Evolutionary conservation across 495 filamentous ascomycete species (phyloP), one percentile per base, ranked within the genome.

Genomic region (Wilcoxina mikolae): DNA sequence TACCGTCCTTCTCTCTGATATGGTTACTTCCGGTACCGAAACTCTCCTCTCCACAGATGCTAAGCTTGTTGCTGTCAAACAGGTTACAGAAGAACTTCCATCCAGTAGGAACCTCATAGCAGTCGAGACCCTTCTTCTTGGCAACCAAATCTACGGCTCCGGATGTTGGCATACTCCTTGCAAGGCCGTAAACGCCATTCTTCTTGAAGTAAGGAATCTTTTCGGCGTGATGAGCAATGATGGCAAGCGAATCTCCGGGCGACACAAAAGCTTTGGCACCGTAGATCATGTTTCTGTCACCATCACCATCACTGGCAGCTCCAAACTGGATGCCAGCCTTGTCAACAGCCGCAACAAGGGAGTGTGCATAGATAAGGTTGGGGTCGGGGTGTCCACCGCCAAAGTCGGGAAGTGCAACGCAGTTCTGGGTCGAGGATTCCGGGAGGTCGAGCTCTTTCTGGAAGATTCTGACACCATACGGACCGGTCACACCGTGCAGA

Each of bases 41-140:
- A 50, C 83, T 89, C 75, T 98, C 91, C 69, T 98, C 91, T 39
- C 91, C 91, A 68, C 91, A 98, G 69, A 98, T 98, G 61, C 89
- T 95, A 68, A 98, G 83, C 77, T 95, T 95, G 70, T 95, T 75
- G 57, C 88, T 84, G 65, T 98, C 91, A 65, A 98, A 95, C 52
- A 98, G 75, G 64, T 87, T 91, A 69, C 91, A 98, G 81, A 98
- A 98, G 78, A 98, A 98, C 71, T 98, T 98, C 91, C 91, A 98
- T 55, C 91, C 91, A 0, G 91, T 98, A 10, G 91, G 91, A 3
- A 98, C 91, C 71, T 98, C 91, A 71, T 98, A 98, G 71, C 79
- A 82, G 71, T 88, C 73, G 23, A 96, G 74, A 20, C 87, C 88
- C 73, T 95, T 87, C 58, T 85, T 87, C 75, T 91, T 81, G 54